A percentile compares a stretch with the other conserved stretches of the same genome.
phyloP scores from a whole-genome alignment of 2,329 filamentous ascomycete genomes.

The Apiospora arundinis region DNA sequence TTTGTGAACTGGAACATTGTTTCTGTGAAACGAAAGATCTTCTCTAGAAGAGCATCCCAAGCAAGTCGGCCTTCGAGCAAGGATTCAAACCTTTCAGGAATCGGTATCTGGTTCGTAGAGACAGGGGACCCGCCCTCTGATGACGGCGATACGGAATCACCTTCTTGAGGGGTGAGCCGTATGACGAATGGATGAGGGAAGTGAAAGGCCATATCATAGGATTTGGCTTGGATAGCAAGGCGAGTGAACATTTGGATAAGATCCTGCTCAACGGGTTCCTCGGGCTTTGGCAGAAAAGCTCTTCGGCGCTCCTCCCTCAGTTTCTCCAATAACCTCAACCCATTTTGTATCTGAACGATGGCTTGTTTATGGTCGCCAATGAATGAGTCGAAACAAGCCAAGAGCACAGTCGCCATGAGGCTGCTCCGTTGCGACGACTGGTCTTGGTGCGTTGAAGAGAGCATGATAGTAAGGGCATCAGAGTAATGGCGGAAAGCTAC shows the following conservation, averaged over 20 bases:
- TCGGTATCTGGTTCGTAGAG: conserved; percentile 44
- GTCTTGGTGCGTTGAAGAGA: conserved; percentile 50
- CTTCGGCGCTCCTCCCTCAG: conserved; percentile 53
- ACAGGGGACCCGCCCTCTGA: conserved; percentile 52
- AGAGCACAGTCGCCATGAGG: conserved; percentile 69
- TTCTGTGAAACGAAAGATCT: conserved; percentile 65
- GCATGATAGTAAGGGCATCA: conserved; percentile 58
- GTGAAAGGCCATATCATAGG: conserved; percentile 72
- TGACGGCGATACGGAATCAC: conserved; percentile 48
- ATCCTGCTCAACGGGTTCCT: conserved; percentile 62
- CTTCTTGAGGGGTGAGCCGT: conserved; percentile 49
- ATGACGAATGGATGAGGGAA: conserved; percentile 69
- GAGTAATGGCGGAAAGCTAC: conserved; percentile 67
- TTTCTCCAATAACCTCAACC: conserved; percentile 60
- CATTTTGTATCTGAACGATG: conserved; percentile 66
- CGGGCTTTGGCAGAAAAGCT: conserved; percentile 46
- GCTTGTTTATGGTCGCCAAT: conserved; percentile 68
- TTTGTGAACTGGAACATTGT: conserved; percentile 54
- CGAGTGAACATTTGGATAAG: conserved; percentile 68
- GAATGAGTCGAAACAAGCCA: conserved; percentile 74
- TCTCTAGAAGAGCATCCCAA: conserved; percentile 63
- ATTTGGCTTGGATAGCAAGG: conserved; percentile 69
- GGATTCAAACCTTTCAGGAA: conserved; percentile 54
- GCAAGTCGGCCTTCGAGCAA: conserved; percentile 61
- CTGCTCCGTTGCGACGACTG: conserved; percentile 56